Evolutionary conservation across 2,329 filamentous ascomycete genomes (phyloP).

Genomic region (Ophiostoma australiae): DNA sequence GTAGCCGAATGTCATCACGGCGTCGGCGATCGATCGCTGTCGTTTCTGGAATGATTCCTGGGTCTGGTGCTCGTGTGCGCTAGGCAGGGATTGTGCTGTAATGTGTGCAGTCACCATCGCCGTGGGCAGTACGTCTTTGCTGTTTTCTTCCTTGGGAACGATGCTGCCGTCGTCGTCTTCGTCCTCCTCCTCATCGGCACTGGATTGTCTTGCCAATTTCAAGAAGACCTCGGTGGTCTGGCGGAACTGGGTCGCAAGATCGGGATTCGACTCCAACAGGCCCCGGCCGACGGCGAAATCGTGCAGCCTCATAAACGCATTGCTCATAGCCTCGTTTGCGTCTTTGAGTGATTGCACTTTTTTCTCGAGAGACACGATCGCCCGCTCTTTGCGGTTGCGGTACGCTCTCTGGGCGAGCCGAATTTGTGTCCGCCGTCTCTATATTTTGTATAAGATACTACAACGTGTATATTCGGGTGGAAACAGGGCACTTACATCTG

Average conservation of each 20-base stretch:
- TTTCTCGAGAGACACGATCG: constrained; percentile 67
- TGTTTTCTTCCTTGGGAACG: background rate
- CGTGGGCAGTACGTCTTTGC: background rate
- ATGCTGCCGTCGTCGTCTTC: constrained; percentile 11
- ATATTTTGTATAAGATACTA: constrained; percentile 32
- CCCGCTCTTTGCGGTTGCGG: constrained; percentile 75
- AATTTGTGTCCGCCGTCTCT: constrained; percentile 80
- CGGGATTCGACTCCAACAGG: constrained; percentile 52
- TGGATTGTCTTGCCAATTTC: constrained; percentile 46
- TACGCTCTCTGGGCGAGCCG: constrained; percentile 82
- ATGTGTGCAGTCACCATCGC: background rate
- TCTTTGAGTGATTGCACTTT: constrained; percentile 64
- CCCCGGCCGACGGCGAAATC: constrained; percentile 55
- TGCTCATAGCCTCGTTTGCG: constrained; percentile 69
- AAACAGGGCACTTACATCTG: constrained; percentile 58
- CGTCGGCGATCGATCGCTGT: constrained; percentile 19
- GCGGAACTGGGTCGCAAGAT: constrained; percentile 54
- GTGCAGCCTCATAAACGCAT: constrained; percentile 62
- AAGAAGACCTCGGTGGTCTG: constrained; percentile 55
- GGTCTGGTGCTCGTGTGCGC: background rate
- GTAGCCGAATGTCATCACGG: constrained; percentile 22
- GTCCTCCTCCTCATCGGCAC: constrained; percentile 37
- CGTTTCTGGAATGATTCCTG: background rate
- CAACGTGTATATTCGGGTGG: no score
- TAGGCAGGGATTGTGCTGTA: background rate